Conservation (phyloP, 2,329 filamentous ascomycete genomes). For the Cladobotryum mycophilum region DNA sequence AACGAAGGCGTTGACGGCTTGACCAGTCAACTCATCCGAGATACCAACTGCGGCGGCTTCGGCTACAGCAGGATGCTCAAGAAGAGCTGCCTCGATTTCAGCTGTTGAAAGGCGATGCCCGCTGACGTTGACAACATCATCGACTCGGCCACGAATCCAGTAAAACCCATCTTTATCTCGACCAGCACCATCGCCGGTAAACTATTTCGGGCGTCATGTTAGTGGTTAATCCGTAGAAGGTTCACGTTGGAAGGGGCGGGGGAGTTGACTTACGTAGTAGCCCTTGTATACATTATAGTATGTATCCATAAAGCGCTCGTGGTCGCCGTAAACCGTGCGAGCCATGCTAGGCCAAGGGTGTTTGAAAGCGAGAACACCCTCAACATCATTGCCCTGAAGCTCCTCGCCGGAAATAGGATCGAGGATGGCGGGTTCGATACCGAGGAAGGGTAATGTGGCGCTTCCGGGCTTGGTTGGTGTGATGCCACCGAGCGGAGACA, state of each 20-base stretch:
- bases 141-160: constrained; percentile 74
- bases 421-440: constrained; percentile 94
- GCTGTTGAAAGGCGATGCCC: too few species aligned
- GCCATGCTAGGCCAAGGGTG: constrained; percentile 98
- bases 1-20: too few species aligned
- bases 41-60: too few species aligned
- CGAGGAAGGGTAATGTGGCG: constrained; percentile 95
- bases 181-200: constrained; percentile 88
- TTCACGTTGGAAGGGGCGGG: constrained; percentile 2
- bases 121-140: too few species aligned
- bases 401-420: constrained; percentile 93
- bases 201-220: constrained; percentile 41
- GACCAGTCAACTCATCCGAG: too few species aligned
- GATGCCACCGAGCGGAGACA: constrained; percentile 84
- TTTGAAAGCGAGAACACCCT: constrained; percentile 95
- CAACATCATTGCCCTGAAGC: constrained; percentile 90
- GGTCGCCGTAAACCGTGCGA: constrained; percentile 92
- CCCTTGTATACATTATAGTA: constrained; percentile 97
- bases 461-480: constrained; percentile 96
- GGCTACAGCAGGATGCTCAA: too few species aligned
- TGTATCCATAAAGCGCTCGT: constrained; percentile 98
- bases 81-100: too few species aligned
- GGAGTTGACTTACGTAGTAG: constrained; percentile 69
- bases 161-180: constrained; percentile 93
- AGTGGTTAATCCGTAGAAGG: not conserved